Evolutionary conservation across 345 rosid species (phyloP).

Genomic region (Hypericum androsaemum): DNA sequence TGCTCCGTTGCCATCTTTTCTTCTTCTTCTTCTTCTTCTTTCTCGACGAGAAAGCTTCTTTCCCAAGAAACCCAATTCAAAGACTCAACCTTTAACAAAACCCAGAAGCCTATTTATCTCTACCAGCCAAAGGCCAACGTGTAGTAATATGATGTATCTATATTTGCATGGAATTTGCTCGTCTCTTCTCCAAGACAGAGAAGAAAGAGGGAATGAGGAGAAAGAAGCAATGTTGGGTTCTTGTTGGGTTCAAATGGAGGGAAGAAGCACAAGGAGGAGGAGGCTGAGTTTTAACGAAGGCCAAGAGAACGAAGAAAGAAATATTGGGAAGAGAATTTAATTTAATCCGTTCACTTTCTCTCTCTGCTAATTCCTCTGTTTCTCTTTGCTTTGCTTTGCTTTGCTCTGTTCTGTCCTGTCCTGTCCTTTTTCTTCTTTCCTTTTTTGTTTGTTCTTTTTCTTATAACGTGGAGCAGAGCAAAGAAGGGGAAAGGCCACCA

Average conservation of each 20-base stretch:
- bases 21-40: background rate
- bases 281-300: conserved; percentile 2
- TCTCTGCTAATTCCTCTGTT: conserved; percentile 18
- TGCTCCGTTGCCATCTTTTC: conserved; percentile 46
- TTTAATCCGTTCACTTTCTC: conserved; percentile 26
- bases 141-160: background rate
- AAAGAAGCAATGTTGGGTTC: conserved; percentile 1
- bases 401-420: conserved; percentile 10
- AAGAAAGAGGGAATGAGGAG: background rate
- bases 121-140: conserved; percentile 5
- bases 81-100: background rate
- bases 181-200: background rate
- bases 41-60: background rate
- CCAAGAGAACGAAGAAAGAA: conserved; percentile 12
- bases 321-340: background rate
- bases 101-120: conserved; percentile 5
- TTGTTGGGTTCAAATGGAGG: conserved; percentile 2
- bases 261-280: conserved; percentile 1
- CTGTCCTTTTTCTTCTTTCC: conserved; percentile 11
- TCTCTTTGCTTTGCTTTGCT: conserved; percentile 1
- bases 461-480: background rate
- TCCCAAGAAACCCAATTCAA: conserved; percentile 6
- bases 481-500: conserved; percentile 25
- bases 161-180: background rate
- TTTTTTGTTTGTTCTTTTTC: background rate